Base-by-base conservation (phyloP, 2,329 filamentous ascomycete genomes). In the Curvularia spicifera region DNA sequence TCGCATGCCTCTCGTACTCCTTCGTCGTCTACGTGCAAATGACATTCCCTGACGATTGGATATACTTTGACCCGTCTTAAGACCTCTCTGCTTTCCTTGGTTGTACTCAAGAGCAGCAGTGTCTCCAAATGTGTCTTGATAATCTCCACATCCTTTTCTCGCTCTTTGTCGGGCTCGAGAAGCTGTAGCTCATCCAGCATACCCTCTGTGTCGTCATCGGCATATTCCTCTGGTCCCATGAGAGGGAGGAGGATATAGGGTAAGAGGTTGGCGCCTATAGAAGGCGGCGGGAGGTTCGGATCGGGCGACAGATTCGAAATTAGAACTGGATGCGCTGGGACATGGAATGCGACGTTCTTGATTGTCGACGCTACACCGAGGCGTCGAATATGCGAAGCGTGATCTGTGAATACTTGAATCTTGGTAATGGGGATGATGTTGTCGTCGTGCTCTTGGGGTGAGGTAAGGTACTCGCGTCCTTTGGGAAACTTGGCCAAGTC, bases 311-410 rank as follows among this genome's bases (percentile, higher is more conserved):
- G 66, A 35, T 74, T 74, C 3, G 77, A 83, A 45, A 97, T 78
- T 52, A 97, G 88, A 1, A 83, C 79, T 0, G 85, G 81, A 70
- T 98, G 94, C 0, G 89, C 85, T 3, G 85, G 78, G 5, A 94
- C 79, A 69, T 96, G 90, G 73, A 99, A 98, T 6, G 91, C 88
- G 29, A 91, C 87, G 73, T 99, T 99, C 78, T 98, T 98, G 75
- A 99, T 92, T 9, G 92, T 95, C 60, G 89, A 93, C 7, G 94
- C 94, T n/a, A 97, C 93, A n/a, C 95, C 95, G 70, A 92, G 91
- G 53, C 95, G 85, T 57, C 95, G 87, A 53, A 97, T 87, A 28
- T 89, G 85, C 2, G 91, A 96, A 68, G 85, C 83, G 79, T 97
- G 92, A 76, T 96, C 92, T 1, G 95, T 98, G 76, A 98, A 98